Evolutionary conservation across 208 protist genomes (phyloP), one percentile per base, ranked within the genome.

Genomic region (Acanthamoeba sp.): DNA sequence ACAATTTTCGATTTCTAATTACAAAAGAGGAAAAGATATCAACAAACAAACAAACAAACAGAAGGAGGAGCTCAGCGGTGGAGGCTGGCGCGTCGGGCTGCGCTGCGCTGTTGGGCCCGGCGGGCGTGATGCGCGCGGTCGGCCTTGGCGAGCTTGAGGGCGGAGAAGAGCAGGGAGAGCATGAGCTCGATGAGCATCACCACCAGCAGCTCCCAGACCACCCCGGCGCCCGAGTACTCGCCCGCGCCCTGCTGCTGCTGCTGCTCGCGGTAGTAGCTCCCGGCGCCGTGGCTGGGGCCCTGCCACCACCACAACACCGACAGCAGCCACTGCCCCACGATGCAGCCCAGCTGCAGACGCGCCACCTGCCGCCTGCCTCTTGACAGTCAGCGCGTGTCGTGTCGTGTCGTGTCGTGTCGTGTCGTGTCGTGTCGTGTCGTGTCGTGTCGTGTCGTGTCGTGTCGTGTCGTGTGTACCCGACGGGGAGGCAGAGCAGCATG

Each of bases 271-370:
- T 69, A 34, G n/a, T 69, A 50, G 45, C 12, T 14, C 12, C 18
- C 45, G 45, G 9, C 12, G 12, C 45, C 12, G 45, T 14, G 29
- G 32, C 16, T n/a, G n/a, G 66, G 29, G 10, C 29, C 66, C 10
- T 76, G 66, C 66, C 66, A 76, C 66, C 66, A 76, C 66, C 66
- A 76, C 16, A 76, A 5, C 66, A 76, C 66, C 16, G 66, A 24
- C 36, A 87, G 42, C 40, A 87, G 50, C 78, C 78, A 87, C 78
- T 87, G 78, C 12, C 29, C 34, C 34, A 87, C 36, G 40, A 87
- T 87, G 78, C 78, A 62, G 22, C 34, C 78, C 50, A 50, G 4
- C 50, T 87, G 78, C 42, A 87, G 16, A 24, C 50, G 10, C 40
- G 27, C 45, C 50, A 59, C 34, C 5, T 45, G 78, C 78, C 50